Evolutionary conservation across 2,329 filamentous ascomycete genomes (phyloP), one percentile per base, ranked within the genome.

Genomic region (Malbranchea zuffiana): DNA sequence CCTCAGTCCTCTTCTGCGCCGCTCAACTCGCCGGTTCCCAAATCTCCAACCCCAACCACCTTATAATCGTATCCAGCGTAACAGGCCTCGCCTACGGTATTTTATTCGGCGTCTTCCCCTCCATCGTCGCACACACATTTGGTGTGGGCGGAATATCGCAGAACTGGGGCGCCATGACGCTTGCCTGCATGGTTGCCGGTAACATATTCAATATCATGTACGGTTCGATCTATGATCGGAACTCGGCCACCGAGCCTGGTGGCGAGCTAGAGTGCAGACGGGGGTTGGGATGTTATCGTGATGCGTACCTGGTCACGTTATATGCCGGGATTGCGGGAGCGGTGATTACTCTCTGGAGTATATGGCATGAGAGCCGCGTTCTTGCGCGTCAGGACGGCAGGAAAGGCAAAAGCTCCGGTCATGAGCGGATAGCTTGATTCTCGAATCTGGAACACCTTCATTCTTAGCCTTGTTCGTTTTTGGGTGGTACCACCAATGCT

Each of bases 111-210:
- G 87, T 94, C 13, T 94, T 83, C 58, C 90, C 90, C 0, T 87
- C 86, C 8, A 76, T 96, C 12, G 74, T 83, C 6, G 85, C 87
- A 5, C 87, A 96, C 55, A 80, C 81, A 0, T 98, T 98, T 56
- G 90, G 90, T 5, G 81, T 95, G 17, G 73, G 80, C 43, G 88
- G 87, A 1, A 68, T 98, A 31, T 86, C 81, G 38, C 84, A 94
- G 54, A 98, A 96, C 53, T 98, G 90, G 88, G 90, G 90, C 10
- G 80, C 82, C 50, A 92, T 98, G 78, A 95, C 85, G 0, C 67
- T 95, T 32, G 80, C 84, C 2, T 87, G 88, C 0, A 84, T 94
- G 2, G 61, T 94, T 18, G 86, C 80, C 6, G 87, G 85, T 33
- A 93, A 96, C 50, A 59, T 94, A 15, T 96, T 93, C 69, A 98